Evolutionary conservation across 2,329 filamentous ascomycete species (phyloP).

Genomic region (Phoma herbarum): DNA sequence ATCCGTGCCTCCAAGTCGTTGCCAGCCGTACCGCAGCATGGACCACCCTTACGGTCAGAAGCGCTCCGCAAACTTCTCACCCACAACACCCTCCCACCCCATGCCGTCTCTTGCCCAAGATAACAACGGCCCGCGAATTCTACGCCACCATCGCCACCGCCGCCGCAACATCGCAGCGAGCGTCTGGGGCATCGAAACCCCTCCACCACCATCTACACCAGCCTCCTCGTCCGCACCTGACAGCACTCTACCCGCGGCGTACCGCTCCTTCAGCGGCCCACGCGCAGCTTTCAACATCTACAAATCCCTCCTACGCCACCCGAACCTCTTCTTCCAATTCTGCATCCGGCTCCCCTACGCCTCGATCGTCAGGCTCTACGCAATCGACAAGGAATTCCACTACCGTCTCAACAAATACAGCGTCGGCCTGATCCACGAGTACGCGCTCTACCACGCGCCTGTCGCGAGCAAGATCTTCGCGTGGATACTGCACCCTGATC

Average conservation of each 20-base stretch:
- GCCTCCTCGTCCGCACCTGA: neutral
- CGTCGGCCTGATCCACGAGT: constrained; percentile 63
- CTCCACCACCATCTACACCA: constrained; percentile 5
- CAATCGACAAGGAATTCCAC: constrained; percentile 53
- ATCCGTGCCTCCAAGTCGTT: neutral
- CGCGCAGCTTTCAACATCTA: constrained; percentile 44
- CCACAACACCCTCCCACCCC: neutral
- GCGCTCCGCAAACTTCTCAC: constrained; percentile 27
- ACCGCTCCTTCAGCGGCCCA: neutral
- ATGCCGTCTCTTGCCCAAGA: neutral
- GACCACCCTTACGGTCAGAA: constrained; percentile 30
- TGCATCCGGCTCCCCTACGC: constrained; percentile 36
- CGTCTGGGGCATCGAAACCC: constrained; percentile 30
- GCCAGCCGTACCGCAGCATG: neutral
- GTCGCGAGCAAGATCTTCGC: constrained; percentile 67
- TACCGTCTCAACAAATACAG: constrained; percentile 60
- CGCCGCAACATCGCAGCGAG: constrained; percentile 32
- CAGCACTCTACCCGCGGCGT: neutral
- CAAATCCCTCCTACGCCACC: constrained; percentile 47
- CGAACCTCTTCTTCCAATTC: constrained; percentile 50
- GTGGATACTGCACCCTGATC: constrained; percentile 65
- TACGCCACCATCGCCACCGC: constrained; percentile 36
- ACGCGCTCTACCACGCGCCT: constrained; percentile 64
- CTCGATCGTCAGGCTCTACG: constrained; percentile 44
- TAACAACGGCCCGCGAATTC: constrained; percentile 22